Evolutionary conservation across 257 asterid species (phyloP), one percentile per base, ranked within the genome.

Genomic region (Ballota nigra): DNA sequence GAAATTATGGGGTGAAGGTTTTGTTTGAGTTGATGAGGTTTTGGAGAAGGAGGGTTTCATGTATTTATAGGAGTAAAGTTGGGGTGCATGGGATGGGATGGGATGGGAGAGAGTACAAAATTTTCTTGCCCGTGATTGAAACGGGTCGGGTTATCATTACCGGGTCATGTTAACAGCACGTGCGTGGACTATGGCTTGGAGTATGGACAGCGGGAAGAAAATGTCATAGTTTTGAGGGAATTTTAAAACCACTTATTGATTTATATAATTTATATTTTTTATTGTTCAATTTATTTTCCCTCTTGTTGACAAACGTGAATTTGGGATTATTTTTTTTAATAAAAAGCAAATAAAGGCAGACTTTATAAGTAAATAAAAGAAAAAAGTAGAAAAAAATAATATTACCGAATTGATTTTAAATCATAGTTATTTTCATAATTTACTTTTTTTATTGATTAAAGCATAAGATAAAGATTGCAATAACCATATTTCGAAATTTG

Each of bases 11-110:
- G 26, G 31, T 61, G 63, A 20, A 69, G 3, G 36, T 11, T 33
- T 47, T 68, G 33, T 71, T 76, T 34, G 69, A 31, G 47, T 47
- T 58, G 75, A 33, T 80, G 77, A 65, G 28, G 63, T 76, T 70
- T 58, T 68, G 61, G 45, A 2, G 38, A 73, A 58, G 12, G 45
- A 20, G 55, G 66, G n/a, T 7, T 23, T 40, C 2, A 2, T 38
- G 69, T 85, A 86, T 88, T 82, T 85, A 85, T 84, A 84, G 87
- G 47, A 11, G n/a, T 1, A 29, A 34, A n/a, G 20, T 36, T n/a
- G 40, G 23, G 20, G 36, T 89, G 90, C 89, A 83, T 81, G 95
- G 71, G 58, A 78, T n/a, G n/a, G n/a, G n/a, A n/a, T n/a, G n/a
- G n/a, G n/a, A n/a, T n/a, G n/a, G 8, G 4, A 33, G 38, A 26